These are phyloP conservation scores for Fragaria vesca DNA, from an alignment of 306 rosid species.

Conservation along the genomic window DNA sequence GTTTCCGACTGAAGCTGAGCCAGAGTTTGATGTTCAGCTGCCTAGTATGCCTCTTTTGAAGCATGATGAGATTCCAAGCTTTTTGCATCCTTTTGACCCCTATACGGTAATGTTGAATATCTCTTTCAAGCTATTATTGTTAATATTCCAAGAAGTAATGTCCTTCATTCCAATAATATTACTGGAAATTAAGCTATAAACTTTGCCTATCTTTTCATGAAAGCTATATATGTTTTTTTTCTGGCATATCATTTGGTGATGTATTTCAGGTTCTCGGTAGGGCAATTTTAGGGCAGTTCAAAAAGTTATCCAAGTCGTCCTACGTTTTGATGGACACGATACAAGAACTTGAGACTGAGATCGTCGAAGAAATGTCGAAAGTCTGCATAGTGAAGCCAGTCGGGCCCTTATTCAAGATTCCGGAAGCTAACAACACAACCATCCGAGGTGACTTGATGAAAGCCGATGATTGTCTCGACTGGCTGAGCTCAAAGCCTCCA, in stretches of 20 bases:
- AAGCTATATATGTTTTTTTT: not conserved
- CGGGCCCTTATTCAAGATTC: constrained; percentile 34
- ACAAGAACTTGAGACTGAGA: constrained; percentile 33
- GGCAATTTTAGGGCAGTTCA: constrained; percentile 27
- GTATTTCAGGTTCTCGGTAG: constrained; percentile 12
- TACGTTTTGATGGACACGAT: constrained; percentile 37
- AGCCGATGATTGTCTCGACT: constrained; percentile 29
- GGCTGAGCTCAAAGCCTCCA: constrained; percentile 23
- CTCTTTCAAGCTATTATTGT: not conserved
- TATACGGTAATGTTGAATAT: not conserved
- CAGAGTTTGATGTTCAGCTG: constrained; percentile 16
- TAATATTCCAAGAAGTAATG: too few species aligned
- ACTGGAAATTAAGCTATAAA: not conserved
- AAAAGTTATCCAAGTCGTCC: constrained; percentile 24
- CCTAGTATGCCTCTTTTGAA: constrained; percentile 34
- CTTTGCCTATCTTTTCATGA: not conserved
- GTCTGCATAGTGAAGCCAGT: constrained; percentile 14
- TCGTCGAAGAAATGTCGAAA: constrained; percentile 15
- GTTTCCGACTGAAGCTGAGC: constrained; percentile 30
- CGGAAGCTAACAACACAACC: not conserved
- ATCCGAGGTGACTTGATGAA: constrained; percentile 18
- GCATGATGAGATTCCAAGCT: constrained; percentile 36
- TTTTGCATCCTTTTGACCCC: constrained; percentile 14
- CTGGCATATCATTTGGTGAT: not conserved
- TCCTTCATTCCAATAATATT: too few species aligned